Evolutionary conservation across 495 filamentous ascomycete species (phyloP).

Genomic region (Gamarada debralockiae): DNA sequence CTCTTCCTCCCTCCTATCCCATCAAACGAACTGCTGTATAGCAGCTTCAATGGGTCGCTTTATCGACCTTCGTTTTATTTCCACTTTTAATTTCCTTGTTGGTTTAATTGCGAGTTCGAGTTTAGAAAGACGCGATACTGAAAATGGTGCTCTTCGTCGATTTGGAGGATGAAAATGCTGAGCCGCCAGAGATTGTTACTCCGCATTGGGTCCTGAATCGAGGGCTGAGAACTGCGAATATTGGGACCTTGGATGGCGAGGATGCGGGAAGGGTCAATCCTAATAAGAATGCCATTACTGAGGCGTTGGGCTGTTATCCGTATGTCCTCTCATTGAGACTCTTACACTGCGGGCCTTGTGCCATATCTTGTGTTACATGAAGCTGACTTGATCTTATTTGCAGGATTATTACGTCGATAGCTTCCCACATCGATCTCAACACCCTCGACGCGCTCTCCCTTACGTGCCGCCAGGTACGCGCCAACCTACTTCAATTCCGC

Average conservation of each 20-base stretch:
- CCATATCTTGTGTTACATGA: background rate
- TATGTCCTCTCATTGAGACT: constrained; percentile 35
- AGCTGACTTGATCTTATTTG: constrained; percentile 5
- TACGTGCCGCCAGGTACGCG: constrained; percentile 76
- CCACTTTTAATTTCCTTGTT: constrained; percentile 2
- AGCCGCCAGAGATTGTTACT: constrained; percentile 21
- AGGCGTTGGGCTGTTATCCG: constrained; percentile 88
- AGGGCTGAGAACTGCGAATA: background rate
- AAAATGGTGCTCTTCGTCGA: constrained; percentile 64
- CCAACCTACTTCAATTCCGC: constrained; percentile 71
- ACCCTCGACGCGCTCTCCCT: constrained; percentile 74
- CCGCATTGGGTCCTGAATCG: background rate
- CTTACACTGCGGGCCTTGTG: constrained; percentile 2
- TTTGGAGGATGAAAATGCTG: constrained; percentile 50
- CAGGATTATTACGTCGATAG: constrained; percentile 75
- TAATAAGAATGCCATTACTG: constrained; percentile 68
- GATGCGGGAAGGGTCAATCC: constrained; percentile 46
- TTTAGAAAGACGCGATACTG: background rate
- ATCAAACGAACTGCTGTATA: constrained; percentile 4
- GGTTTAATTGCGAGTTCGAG: background rate
- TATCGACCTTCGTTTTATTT: background rate
- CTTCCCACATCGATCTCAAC: constrained; percentile 75
- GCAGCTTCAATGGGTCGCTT: constrained; percentile 26
- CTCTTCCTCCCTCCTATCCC: too few species aligned
- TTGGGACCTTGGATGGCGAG: constrained; percentile 18